Conservation (phyloP, 345 rosid species). For the Camelina laxa region DNA sequence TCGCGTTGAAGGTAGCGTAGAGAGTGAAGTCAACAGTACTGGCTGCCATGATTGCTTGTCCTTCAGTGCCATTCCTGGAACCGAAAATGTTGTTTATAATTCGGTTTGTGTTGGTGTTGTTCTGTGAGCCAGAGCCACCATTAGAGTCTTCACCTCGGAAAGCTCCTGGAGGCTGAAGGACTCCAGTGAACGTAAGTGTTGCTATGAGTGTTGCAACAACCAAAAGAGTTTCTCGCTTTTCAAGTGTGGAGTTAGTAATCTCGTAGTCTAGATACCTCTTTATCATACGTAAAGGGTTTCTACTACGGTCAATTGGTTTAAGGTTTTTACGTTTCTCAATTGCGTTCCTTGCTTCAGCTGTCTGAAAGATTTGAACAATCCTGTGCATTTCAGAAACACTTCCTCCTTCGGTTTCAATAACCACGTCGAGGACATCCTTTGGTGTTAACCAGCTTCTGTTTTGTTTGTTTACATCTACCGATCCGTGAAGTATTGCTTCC, state of each 20-base stretch:
- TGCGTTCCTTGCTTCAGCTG: constrained; percentile 28
- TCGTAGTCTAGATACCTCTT: background rate
- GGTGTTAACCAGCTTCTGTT: constrained; percentile 31
- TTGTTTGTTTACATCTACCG: constrained; percentile 11
- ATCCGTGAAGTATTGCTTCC: constrained; percentile 21
- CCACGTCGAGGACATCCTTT: constrained; percentile 35
- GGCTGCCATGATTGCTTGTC: constrained; percentile 32
- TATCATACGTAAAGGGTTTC: constrained; percentile 1
- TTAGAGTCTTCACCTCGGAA: constrained; percentile 21
- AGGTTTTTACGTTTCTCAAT: background rate
- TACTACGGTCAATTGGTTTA: background rate
- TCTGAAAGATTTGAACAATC: constrained; percentile 30
- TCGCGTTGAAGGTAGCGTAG: constrained; percentile 27
- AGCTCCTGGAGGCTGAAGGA: constrained; percentile 32
- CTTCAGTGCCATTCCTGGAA: background rate
- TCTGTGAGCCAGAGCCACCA: constrained; percentile 10
- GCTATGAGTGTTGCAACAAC: constrained; percentile 32
- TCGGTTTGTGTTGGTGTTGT: background rate
- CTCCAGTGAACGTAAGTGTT: constrained; percentile 26
- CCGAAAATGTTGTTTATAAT: background rate
- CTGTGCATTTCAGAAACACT: constrained; percentile 29
- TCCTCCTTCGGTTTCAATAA: constrained; percentile 37
- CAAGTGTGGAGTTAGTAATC: background rate
- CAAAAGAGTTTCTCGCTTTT: constrained; percentile 5
- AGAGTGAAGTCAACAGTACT: background rate